phyloP scores from a whole-genome alignment of 2,329 filamentous ascomycete species.

The Fusarium equiseti region DNA sequence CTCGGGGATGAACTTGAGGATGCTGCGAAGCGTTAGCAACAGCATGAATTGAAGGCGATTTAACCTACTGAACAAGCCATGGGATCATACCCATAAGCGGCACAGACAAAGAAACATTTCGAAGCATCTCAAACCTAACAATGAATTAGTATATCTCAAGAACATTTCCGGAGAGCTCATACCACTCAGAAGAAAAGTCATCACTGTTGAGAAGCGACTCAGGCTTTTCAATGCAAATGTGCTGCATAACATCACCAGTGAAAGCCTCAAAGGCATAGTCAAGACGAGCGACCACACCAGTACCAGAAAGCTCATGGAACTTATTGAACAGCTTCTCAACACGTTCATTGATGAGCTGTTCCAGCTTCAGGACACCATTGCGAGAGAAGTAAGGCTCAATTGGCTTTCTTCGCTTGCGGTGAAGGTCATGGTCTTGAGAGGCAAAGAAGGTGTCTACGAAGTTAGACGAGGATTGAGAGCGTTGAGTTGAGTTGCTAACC shows the following conservation, averaged over 20 bases:
- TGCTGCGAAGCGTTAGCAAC: not conserved
- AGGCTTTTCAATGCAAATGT: not conserved
- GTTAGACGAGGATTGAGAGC: not conserved
- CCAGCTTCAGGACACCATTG: not conserved
- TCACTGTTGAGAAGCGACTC: not conserved
- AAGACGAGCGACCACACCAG: not conserved
- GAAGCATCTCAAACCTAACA: not conserved
- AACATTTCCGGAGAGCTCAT: fast-evolving
- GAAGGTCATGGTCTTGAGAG: not conserved
- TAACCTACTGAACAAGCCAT: not conserved
- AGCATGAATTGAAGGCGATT: fast-evolving
- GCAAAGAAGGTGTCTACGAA: not conserved
- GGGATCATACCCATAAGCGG: not conserved
- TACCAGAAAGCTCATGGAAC: not conserved
- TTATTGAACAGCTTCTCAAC: not conserved
- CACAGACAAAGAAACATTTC: not conserved
- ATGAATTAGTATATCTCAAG: not conserved
- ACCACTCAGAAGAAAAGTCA: not conserved
- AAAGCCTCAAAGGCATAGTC: not conserved
- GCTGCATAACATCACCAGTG: not conserved
- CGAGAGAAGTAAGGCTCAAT: not conserved
- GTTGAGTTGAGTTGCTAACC: fast-evolving
- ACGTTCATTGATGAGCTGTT: not conserved
- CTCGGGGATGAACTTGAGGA: not conserved
- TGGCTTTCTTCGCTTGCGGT: not conserved